phyloP scores from a whole-genome alignment of 2,329 filamentous ascomycete genomes.

The Ceratocystis diversiconidia region DNA sequence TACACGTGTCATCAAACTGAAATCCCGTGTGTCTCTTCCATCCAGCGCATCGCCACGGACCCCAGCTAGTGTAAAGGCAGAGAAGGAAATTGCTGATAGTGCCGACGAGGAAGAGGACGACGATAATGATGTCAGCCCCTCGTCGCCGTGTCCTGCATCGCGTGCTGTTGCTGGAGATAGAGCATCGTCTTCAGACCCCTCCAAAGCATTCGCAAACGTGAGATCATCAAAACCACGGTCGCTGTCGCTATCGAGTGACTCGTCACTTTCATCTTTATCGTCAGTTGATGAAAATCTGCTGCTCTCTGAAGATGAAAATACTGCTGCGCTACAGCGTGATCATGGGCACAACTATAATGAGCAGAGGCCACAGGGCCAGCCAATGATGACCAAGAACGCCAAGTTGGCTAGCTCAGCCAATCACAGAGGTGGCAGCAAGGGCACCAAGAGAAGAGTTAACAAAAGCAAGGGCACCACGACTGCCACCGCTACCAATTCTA shows the following conservation, averaged over 20 bases:
- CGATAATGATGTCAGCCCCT: not conserved
- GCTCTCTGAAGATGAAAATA: constrained; percentile 12
- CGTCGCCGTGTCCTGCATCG: constrained; percentile 4
- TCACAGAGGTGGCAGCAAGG: constrained; percentile 12
- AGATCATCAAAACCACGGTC: not conserved
- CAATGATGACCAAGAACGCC: constrained; percentile 14
- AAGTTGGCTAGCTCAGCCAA: constrained; percentile 8
- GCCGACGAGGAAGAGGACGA: not conserved
- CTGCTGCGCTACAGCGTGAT: not conserved
- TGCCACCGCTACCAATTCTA: too few relatives aligned
- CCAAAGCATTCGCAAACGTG: not conserved
- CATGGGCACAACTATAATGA: not conserved
- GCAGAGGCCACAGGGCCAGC: constrained; percentile 8
- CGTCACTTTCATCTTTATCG: constrained; percentile 16
- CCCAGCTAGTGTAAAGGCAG: not conserved
- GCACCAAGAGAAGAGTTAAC: constrained; percentile 1
- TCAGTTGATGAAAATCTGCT: constrained; percentile 14
- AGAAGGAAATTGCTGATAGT: not conserved
- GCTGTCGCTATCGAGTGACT: constrained; percentile 16
- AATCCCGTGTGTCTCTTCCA: not conserved
- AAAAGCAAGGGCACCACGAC: constrained; percentile 6
- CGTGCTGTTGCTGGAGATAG: not conserved
- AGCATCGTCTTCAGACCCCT: not conserved
- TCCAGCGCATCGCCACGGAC: not conserved
- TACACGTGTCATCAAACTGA: constrained; percentile 6